These are phyloP conservation scores for Trichoderma atroviride DNA, from an alignment of 2,329 filamentous ascomycete species.

Conservation along the genomic window DNA sequence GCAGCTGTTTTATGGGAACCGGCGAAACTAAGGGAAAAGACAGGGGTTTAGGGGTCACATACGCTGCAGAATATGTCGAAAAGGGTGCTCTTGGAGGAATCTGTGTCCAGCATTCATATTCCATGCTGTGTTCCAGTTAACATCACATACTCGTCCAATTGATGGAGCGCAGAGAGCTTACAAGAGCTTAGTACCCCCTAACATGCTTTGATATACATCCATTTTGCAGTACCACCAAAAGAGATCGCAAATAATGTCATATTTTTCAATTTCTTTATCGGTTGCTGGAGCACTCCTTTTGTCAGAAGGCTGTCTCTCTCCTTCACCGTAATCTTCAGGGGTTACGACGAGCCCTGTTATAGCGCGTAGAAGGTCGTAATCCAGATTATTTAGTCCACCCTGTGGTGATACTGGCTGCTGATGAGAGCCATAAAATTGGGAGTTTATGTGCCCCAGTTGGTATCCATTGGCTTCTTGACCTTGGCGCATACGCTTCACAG, in stretches of 20 bases:
- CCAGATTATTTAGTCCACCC: conserved; percentile 38
- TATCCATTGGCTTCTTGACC: conserved; percentile 1
- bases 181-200: conserved; percentile 85
- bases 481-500: conserved; percentile 54
- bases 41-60: conserved; percentile 38
- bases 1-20: neutral
- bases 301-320: conserved; percentile 35
- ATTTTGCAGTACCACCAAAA: conserved; percentile 98
- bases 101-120: conserved; percentile 79
- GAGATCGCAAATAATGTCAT: conserved; percentile 79
- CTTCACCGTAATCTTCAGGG: conserved; percentile 45
- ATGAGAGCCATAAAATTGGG: conserved; percentile 24
- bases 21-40: neutral
- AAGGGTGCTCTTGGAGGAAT: conserved; percentile 83
- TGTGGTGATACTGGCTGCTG: conserved; percentile 34
- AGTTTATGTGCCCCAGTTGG: conserved; percentile 7
- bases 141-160: neutral
- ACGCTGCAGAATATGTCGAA: conserved; percentile 73
- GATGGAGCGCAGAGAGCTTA: conserved; percentile 52
- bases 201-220: conserved; percentile 86
- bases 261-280: conserved; percentile 72
- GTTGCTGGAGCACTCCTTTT: conserved; percentile 39
- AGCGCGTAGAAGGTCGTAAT: conserved; percentile 46
- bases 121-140: conserved; percentile 60
- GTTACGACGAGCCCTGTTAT: conserved; percentile 46